These are phyloP conservation scores for Coemansia interrupta DNA, from an alignment of 192 early-diverging fungal species.

Conservation along the genomic window DNA sequence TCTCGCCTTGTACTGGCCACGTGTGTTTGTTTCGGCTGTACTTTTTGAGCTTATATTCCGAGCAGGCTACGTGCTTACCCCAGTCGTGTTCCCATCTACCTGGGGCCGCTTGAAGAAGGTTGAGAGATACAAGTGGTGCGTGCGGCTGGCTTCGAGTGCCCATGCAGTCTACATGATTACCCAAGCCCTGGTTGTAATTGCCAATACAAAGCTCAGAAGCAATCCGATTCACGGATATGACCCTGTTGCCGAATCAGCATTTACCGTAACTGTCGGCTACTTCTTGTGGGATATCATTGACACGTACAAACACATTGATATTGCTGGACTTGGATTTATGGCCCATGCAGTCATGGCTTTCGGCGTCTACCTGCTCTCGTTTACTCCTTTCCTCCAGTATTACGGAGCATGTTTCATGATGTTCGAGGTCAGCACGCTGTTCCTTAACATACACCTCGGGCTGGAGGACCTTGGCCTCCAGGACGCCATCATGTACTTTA, in stretches of 20 bases:
- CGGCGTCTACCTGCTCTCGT: constrained; percentile 67
- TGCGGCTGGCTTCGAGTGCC: constrained; percentile 73
- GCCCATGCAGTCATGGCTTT: constrained; percentile 77
- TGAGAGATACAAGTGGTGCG: constrained; percentile 61
- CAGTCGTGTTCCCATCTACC: constrained; percentile 58
- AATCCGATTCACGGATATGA: constrained; percentile 68
- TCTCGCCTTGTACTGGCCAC: constrained; percentile 63
- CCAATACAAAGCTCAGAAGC: constrained; percentile 56
- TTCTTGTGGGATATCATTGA: constrained; percentile 88
- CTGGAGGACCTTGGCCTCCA: constrained; percentile 76
- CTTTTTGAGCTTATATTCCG: constrained; percentile 56
- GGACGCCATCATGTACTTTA: constrained; percentile 68
- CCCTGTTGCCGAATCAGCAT: constrained; percentile 65
- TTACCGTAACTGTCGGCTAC: constrained; percentile 78
- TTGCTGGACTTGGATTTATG: constrained; percentile 75
- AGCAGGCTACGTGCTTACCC: constrained; percentile 54
- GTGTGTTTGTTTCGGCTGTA: constrained; percentile 44
- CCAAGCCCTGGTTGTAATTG: constrained; percentile 61
- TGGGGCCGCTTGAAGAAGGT: constrained; percentile 59
- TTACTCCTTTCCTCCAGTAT: constrained; percentile 75
- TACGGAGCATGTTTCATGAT: constrained; percentile 87
- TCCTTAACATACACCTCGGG: constrained; percentile 83
- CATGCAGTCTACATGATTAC: constrained; percentile 66
- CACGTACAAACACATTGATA: constrained; percentile 62
- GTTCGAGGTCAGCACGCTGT: constrained; percentile 85